Evolutionary conservation across 2,329 filamentous ascomycete genomes (phyloP).

Genomic region (Ophiostoma quercus): DNA sequence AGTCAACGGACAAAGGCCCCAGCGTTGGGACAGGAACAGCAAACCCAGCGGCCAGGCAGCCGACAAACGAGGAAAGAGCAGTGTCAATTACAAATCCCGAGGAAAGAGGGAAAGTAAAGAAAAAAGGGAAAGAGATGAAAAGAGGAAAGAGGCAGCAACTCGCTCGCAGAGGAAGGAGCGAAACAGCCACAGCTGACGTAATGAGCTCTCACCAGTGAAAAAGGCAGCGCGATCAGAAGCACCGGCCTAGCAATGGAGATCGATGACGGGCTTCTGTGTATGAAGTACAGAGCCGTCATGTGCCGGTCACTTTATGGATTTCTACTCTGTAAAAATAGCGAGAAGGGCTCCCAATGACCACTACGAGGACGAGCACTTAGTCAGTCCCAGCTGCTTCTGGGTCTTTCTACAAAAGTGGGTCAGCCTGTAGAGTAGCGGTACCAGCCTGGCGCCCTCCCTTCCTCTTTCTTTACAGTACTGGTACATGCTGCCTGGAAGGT

Average conservation of each 20-base stretch:
- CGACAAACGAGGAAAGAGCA: not conserved
- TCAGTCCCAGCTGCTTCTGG: conserved; percentile 10
- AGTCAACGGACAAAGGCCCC: not conserved
- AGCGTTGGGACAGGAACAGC: too few relatives aligned
- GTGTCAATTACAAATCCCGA: not conserved
- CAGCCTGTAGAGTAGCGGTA: not conserved
- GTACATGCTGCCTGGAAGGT: not conserved
- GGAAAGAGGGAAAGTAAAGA: not conserved
- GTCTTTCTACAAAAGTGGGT: conserved; percentile 5
- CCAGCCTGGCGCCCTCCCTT: not conserved
- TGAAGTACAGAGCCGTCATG: not conserved
- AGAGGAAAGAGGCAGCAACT: not conserved
- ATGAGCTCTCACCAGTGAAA: not conserved
- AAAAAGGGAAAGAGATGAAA: not conserved
- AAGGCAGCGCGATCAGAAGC: not conserved
- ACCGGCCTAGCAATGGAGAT: not conserved
- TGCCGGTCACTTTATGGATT: not conserved
- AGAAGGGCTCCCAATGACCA: not conserved
- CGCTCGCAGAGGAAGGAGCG: not conserved
- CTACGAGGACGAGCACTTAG: not conserved
- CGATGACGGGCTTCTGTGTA: not conserved
- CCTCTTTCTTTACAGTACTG: not conserved
- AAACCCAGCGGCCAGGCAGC: not conserved
- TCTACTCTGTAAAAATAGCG: too few relatives aligned
- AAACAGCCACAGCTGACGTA: conserved; percentile 11